Base-by-base conservation (phyloP, 345 rosid species). In the Mangifera indica region DNA sequence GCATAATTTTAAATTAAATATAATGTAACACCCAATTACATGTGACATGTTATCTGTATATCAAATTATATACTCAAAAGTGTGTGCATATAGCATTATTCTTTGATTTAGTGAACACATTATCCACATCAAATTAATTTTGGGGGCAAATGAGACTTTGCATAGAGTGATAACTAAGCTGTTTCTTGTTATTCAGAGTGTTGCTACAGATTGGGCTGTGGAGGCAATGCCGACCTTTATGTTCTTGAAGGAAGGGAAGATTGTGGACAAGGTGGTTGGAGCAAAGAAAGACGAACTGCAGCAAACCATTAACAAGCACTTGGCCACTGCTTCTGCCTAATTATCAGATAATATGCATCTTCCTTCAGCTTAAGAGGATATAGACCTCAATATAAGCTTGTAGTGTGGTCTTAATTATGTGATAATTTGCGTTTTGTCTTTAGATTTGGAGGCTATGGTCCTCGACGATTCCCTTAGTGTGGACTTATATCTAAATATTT, bases 211-310 rank as follows among this genome's bases (percentile, higher is more conserved):
- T 6, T 89, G 88, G 90, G 87, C 81, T 14, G 88, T 91, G 67
- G 89, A 88, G 75, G 79, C 97, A 0, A 91, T 91, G 92, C 93
- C 94, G n/a, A 88, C 92, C 1, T 88, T 91, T 73, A 82, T 91
- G 79, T 84, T 91, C 69, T 73, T 88, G 69, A 91, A 89, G 61
- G 89, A 79, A 55, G 97, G 92, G n/a, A 86, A 84, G 84, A 74
- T 84, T 62, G 77, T 91, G 68, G 91, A 86, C 84, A 89, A 79
- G 80, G 88, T 91, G 64, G 89, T 89, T 10, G 97, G 92, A 11
- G 92, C 97, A 20, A 84, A 78, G 87, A 94, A 90, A 77, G 92
- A 89, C 5, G 89, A 90, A 29, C 87, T 94, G 76, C 83, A 85
- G 77, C 77, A 73, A 79, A 81, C 89, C 48, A 78, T 90, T 45